Evolutionary conservation across 768 basidiomycete species (phyloP).

Genomic region (Leccinum broughii): DNA sequence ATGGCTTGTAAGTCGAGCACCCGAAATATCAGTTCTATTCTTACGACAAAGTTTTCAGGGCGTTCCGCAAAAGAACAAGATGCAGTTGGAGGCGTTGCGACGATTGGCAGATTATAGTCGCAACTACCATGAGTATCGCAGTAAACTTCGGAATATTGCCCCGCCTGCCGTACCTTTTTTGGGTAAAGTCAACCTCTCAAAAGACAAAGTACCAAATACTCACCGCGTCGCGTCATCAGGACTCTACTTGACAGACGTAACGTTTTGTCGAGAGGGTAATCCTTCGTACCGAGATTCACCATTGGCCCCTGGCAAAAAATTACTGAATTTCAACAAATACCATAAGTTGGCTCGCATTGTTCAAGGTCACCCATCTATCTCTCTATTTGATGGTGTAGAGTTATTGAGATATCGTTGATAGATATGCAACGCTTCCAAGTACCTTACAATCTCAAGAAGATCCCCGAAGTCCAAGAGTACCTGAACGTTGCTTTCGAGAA

Average conservation of each 20-base stretch:
- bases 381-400: neutral
- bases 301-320: conserved; percentile 66
- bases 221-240: conserved; percentile 43
- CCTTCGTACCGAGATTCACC: conserved; percentile 82
- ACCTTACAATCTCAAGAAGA: conserved; percentile 81
- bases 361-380: conserved; percentile 51
- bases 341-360: conserved; percentile 86
- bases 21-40: neutral
- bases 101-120: conserved; percentile 88
- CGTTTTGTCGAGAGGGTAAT: conserved; percentile 95
- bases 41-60: conserved; percentile 49
- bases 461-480: conserved; percentile 86
- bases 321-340: conserved; percentile 97
- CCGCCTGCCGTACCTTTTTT: conserved; percentile 96
- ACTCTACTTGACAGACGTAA: conserved; percentile 87
- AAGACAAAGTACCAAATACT: conserved; percentile 7
- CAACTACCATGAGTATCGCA: conserved; percentile 90
- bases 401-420: conserved; percentile 25
- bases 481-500: conserved; percentile 73
- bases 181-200: conserved; percentile 45
- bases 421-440: conserved; percentile 94
- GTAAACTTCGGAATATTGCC: conserved; percentile 79
- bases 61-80: conserved; percentile 80
- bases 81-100: conserved; percentile 75
- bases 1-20: conserved; percentile 71